Base-by-base conservation (phyloP, 352 stramenopile genomes). In the Phytopythium cucurbitacearum region DNA sequence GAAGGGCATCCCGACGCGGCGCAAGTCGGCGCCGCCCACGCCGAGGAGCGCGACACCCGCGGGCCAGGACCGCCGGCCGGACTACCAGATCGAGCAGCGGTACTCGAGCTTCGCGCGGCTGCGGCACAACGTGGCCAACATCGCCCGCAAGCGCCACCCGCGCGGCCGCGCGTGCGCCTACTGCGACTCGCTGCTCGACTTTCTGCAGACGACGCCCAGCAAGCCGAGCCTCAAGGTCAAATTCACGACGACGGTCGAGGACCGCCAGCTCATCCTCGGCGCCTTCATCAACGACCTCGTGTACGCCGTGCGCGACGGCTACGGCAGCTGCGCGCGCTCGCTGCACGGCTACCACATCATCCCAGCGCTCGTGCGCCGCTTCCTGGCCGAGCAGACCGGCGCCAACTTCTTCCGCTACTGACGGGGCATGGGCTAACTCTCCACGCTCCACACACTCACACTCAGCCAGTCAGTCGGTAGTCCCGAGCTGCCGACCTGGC, bases 61-160 rank as follows among this genome's bases (percentile, higher is more conserved):
- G 53, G 50, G 28, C 11, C n/a, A 43, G 1, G 39, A 37, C 0
- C 62, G 73, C 44, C 36, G 49, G 4, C 72, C 75, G 0, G 78
- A 85, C 49, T 86, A 79, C 63, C 70, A 74, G 53, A 74, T 89
- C 48, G 70, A 83, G 53, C 72, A 86, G 47, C 73, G 78, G 11
- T 89, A 82, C 56, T 89, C 78, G 47, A 85, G 61, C 46, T 89
- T 89, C 51, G 64, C 65, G 16, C 59, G 70, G 10, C 56, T 89
- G 13, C 73, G 75, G 11, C 69, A 60, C 13, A 76, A 75, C 13
- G 61, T 89, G 36, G 63, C 62, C 43, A 56, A 75, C 43, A 65
- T 73, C 32, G 61, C 77, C 16, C 71, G 76, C 42, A 78, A 78
- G 46, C 76, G 67, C 43, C 71, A 87, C 40, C 63, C 60, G n/a